Evolutionary conservation across 169 alveolate genomes (phyloP).

Genomic region (Eimeria falciformis): DNA sequence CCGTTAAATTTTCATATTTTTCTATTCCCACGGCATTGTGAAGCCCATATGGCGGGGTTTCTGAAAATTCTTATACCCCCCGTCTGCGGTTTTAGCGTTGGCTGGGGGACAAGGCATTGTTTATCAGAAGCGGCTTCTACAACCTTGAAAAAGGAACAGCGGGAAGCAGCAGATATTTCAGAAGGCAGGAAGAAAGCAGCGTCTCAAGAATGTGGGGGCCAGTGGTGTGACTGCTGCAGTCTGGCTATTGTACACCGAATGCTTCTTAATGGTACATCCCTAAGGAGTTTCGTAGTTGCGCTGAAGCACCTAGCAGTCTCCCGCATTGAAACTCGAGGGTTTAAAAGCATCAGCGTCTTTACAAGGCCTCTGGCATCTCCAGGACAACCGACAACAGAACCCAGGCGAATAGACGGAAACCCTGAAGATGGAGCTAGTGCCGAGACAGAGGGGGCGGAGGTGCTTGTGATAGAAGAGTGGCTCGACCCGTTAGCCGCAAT

Average conservation of each 20-base stretch:
- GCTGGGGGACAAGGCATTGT: conserved; percentile 2
- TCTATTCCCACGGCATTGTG: no score
- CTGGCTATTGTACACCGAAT: background rate
- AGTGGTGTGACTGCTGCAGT: background rate
- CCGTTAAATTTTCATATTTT: background rate
- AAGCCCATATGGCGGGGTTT: no score
- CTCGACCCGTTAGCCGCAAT: conserved; percentile 44
- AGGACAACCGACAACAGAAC: background rate
- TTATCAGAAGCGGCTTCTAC: no score
- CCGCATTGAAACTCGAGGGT: background rate
- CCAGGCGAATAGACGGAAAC: background rate
- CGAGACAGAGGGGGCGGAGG: conserved; percentile 12
- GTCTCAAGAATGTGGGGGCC: background rate
- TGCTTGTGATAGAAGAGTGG: conserved; percentile 48
- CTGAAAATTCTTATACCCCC: background rate
- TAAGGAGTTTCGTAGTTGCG: background rate
- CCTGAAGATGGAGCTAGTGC: background rate
- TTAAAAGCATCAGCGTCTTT: background rate
- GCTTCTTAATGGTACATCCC: background rate
- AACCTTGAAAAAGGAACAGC: background rate
- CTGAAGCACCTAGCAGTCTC: background rate
- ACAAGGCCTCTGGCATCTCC: background rate
- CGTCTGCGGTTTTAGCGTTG: background rate
- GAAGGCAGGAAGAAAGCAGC: background rate
- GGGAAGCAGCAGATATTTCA: background rate